These are phyloP conservation scores for Myrmaecium sp. DNA, from an alignment of 2,329 filamentous ascomycete genomes.

Conservation along the genomic window DNA sequence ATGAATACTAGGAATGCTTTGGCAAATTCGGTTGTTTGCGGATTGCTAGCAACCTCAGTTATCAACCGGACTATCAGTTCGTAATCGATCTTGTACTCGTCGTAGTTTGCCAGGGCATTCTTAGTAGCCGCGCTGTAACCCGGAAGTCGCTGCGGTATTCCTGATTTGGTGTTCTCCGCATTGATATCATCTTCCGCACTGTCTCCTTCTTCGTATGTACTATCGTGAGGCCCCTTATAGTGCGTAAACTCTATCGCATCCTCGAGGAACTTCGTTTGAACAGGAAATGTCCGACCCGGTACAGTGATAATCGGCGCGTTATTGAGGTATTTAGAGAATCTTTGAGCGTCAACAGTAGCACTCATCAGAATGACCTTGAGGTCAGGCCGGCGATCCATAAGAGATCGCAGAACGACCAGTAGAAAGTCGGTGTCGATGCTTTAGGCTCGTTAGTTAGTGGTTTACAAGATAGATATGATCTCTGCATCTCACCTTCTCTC, in stretches of 20 bases:
- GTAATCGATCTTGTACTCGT: constrained; percentile 87
- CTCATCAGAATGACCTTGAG: constrained; percentile 95
- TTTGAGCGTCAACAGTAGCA: constrained; percentile 82
- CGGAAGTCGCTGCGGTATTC: constrained; percentile 47
- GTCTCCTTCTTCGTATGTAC: constrained; percentile 25
- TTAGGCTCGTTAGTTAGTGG: constrained; percentile 6
- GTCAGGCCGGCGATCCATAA: constrained; percentile 60
- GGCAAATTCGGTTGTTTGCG: constrained; percentile 53
- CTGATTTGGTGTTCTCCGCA: constrained; percentile 32
- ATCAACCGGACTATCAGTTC: constrained; percentile 70
- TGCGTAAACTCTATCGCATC: constrained; percentile 81
- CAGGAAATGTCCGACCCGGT: constrained; percentile 84
- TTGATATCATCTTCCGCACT: constrained; percentile 27
- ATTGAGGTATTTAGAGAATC: constrained; percentile 76
- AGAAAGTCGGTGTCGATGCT: constrained; percentile 93
- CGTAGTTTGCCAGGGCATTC: constrained; percentile 56
- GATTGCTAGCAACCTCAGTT: constrained; percentile 53
- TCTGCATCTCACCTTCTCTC: constrained; percentile 44
- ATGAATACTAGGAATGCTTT: constrained; percentile 89
- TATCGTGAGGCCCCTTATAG: constrained; percentile 29
- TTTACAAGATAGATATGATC: not conserved
- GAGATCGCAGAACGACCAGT: constrained; percentile 73
- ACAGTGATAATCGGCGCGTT: constrained; percentile 78
- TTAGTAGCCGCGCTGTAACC: constrained; percentile 63
- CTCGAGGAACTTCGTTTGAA: constrained; percentile 74